Base-by-base conservation (phyloP, 768 basidiomycete species). In the Trametes cubensis region DNA sequence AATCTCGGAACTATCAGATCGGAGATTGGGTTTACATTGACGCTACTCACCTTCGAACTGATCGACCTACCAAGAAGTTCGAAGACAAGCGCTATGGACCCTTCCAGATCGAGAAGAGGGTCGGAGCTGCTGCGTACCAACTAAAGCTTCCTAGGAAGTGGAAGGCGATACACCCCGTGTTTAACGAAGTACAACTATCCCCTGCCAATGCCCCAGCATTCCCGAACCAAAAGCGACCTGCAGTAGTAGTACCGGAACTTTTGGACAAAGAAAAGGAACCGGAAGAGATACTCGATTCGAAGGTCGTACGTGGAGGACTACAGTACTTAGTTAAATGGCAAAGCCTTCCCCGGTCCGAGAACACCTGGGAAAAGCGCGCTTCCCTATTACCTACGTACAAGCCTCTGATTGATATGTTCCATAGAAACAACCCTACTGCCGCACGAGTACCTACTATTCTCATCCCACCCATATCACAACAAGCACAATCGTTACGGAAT, bases 321-420 rank as follows among this genome's bases (percentile, higher is more conserved):
- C 59, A 71, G 14, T 76, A 76, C 38, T 49, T 70, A 0, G 58
- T 76, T 4, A 64, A 70, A 18, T 77, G 73, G 71, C 72, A 71
- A 26, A 72, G 67, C 0, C 55, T 14, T 39, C 66, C 45, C 26
- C 47, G 50, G 10, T 46, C 58, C 21, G 65, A 74, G 58, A 41
- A 56, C 20, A 21, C 64, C 0, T 69, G 69, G 51, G 67, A 71
- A 28, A 63, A 52, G n/a, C 40, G 47, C 7, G 18, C 66, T 6
- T 41, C 55, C 11, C 58, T 63, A 0, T 6, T 28, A 28, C 42
- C 49, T 6, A 5, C n/a, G 5, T 10, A 42, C 6, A 23, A 62
- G 5, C n/a, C 42, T 10, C 15, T 56, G 0, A 14, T 69, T 2
- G 48, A 64, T 5, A n/a, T 13, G 2, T 64, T 63, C 41, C 52